Evolutionary conservation across 768 basidiomycete species (phyloP), one percentile per base, ranked within the genome.

Genomic region (Phaeotremella fagi): DNA sequence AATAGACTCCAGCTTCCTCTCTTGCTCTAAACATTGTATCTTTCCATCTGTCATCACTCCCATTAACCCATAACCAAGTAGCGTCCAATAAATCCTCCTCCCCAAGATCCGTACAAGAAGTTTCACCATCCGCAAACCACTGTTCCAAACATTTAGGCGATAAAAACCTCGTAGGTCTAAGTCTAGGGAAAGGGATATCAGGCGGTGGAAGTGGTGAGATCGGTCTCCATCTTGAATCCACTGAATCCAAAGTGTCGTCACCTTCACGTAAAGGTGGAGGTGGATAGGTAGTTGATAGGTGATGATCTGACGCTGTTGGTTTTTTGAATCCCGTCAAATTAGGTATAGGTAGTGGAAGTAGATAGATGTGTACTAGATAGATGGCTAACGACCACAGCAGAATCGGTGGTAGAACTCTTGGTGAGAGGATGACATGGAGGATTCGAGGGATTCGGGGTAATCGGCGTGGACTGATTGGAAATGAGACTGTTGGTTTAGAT

Each of bases 41-140:
- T 22, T 47, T n/a, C 71, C 71, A 70, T n/a, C 64, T 50, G 9
- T 54, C 53, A 58, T 73, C 71, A 7, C 50, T 54, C 3, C 71
- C 71, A 41, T 73, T 73, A 9, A 70, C 69, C 71, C 71, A 70
- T 2, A 68, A 44, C 66, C 66, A 72, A 3, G 62, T 70, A 3
- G 65, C 68, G 43, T 72, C 71, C 36, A 72, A 47, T 35, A 50
- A 57, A 27, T 70, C 71, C 49, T 72, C 71, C 25, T 53, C 51
- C 3, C 71, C 71, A 29, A 70, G 64, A 4, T 37, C 44, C 37
- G 48, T 37, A 38, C 71, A 72, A 18, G 59, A 23, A 23, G 65
- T 70, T 48, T 72, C 71, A n/a, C 71, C 71, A 45, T 72, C 54
- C 1, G 54, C 54, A 45, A 70, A 69, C 69, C 71, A 73, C 15